Conservation (phyloP, 768 basidiomycete species). For the Cubamyces sp. region DNA sequence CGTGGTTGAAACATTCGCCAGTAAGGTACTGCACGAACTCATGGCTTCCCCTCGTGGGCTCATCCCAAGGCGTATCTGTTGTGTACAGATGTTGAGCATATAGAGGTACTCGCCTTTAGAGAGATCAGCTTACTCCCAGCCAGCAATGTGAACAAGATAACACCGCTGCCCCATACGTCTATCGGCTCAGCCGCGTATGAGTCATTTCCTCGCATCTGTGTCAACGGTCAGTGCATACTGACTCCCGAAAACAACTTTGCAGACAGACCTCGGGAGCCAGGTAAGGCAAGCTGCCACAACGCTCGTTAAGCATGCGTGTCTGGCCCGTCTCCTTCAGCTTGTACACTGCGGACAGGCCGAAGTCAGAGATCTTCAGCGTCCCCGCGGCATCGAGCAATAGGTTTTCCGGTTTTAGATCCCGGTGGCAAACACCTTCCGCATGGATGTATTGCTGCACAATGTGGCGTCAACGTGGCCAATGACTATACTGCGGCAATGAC, state of each 20-base stretch:
- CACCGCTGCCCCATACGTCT: constrained; percentile 95
- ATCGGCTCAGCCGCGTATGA: constrained; percentile 91
- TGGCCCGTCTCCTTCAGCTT: constrained; percentile 81
- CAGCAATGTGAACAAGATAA: constrained; percentile 90
- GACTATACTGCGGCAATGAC: not conserved
- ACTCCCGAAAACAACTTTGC: not conserved
- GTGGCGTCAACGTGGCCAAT: constrained; percentile 1
- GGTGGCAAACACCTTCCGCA: constrained; percentile 87
- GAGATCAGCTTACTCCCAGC: constrained; percentile 73
- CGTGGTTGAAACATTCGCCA: constrained; percentile 72
- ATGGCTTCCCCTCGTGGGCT: constrained; percentile 76
- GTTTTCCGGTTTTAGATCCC: constrained; percentile 98
- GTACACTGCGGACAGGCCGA: constrained; percentile 91
- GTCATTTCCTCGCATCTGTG: constrained; percentile 63
- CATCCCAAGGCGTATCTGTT: constrained; percentile 97
- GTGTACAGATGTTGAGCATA: not conserved
- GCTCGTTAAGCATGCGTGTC: constrained; percentile 73
- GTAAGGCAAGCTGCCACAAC: constrained; percentile 93
- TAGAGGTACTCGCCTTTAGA: not conserved
- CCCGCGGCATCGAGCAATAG: constrained; percentile 84
- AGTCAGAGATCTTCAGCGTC: constrained; percentile 91
- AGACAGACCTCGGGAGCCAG: constrained; percentile 85
- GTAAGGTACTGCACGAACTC: constrained; percentile 80
- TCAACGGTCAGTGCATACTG: not conserved
- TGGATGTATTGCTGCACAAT: constrained; percentile 77